Evolutionary conservation across 2,329 filamentous ascomycete genomes (phyloP).

Genomic region (Clarireedia sp.): DNA sequence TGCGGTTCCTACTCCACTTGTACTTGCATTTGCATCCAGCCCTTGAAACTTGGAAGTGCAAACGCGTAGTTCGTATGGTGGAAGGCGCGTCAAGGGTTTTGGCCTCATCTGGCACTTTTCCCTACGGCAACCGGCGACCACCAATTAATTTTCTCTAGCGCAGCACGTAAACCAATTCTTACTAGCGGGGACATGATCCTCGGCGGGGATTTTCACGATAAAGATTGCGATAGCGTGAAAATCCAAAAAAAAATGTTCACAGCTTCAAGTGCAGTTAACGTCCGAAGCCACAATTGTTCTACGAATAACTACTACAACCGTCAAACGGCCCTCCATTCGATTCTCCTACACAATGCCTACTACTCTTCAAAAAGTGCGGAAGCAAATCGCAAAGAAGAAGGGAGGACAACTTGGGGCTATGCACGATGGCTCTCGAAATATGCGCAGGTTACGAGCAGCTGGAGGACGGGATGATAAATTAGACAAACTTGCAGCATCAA

Average conservation of each 20-base stretch:
- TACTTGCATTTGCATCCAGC: too few species aligned
- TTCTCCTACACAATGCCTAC: conserved; percentile 53
- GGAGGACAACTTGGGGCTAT: conserved; percentile 64
- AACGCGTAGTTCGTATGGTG: conserved; percentile 2
- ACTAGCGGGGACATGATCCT: background rate
- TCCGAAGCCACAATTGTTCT: background rate
- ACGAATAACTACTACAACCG: background rate
- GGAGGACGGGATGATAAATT: conserved; percentile 76
- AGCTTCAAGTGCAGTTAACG: background rate
- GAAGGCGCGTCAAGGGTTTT: conserved; percentile 6
- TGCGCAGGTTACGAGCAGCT: conserved; percentile 71
- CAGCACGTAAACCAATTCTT: background rate
- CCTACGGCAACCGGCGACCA: conserved; percentile 13
- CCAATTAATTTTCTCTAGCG: background rate
- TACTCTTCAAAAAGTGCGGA: conserved; percentile 73
- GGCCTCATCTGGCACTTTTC: background rate
- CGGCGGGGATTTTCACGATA: conserved; percentile 16
- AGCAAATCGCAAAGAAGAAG: conserved; percentile 84
- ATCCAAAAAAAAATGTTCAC: conserved; percentile 15
- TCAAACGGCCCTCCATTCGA: too few species aligned
- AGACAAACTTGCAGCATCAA: conserved; percentile 58
- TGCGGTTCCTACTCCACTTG: too few species aligned
- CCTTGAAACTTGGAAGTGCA: background rate
- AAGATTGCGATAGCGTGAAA: conserved; percentile 16
- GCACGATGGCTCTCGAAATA: conserved; percentile 84